Percentiles rank a stretch among this genome's conserved stretches.
These are phyloP conservation scores for Colletotrichum lini DNA, from an alignment of 2,329 filamentous ascomycete genomes.

Conservation along the genomic window DNA sequence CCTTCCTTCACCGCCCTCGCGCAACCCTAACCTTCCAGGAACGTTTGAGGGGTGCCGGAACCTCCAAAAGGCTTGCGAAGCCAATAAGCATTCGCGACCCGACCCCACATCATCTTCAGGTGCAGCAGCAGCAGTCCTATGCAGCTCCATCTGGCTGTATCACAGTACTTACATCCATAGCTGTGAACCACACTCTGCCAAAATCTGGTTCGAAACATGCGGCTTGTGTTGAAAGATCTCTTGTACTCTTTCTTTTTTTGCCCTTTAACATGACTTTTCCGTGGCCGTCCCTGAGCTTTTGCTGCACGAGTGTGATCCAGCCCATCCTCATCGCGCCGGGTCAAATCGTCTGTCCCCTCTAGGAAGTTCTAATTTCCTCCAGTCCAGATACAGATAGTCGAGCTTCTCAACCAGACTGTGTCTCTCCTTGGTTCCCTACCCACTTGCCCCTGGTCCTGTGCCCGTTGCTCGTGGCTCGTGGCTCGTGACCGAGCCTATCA, in stretches of 20 bases:
- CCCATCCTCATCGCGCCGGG: background rate
- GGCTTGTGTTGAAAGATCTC: slow-evolving; percentile 10
- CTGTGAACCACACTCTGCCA: slow-evolving; percentile 21
- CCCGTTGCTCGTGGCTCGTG: background rate
- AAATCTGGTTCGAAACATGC: slow-evolving; percentile 29
- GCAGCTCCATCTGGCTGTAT: slow-evolving; percentile 6
- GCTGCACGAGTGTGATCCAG: background rate
- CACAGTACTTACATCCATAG: slow-evolving; percentile 8
- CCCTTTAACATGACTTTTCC: background rate
- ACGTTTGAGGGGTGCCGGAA: background rate
- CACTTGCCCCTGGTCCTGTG: background rate
- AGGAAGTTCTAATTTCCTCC: background rate
- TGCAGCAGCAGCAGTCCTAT: slow-evolving; percentile 2
- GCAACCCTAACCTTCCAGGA: slow-evolving; percentile 16
- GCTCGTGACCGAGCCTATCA: background rate
- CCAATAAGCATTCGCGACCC: slow-evolving; percentile 7
- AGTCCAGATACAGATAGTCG: slow-evolving; percentile 20
- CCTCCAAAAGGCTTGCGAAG: background rate
- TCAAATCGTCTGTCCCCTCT: background rate
- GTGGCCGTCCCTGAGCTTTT: slow-evolving; percentile 28
- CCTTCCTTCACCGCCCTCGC: slow-evolving; percentile 18
- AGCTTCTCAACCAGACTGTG: slow-evolving; percentile 5
- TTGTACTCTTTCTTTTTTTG: background rate
- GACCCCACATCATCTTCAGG: slow-evolving; percentile 15
- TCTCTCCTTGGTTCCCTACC: background rate